Percentiles rank a stretch among this genome's conserved stretches.
These are phyloP conservation scores for Nitzschia sp. DNA, from an alignment of 108 stramenopile genomes.

Conservation along the genomic window DNA sequence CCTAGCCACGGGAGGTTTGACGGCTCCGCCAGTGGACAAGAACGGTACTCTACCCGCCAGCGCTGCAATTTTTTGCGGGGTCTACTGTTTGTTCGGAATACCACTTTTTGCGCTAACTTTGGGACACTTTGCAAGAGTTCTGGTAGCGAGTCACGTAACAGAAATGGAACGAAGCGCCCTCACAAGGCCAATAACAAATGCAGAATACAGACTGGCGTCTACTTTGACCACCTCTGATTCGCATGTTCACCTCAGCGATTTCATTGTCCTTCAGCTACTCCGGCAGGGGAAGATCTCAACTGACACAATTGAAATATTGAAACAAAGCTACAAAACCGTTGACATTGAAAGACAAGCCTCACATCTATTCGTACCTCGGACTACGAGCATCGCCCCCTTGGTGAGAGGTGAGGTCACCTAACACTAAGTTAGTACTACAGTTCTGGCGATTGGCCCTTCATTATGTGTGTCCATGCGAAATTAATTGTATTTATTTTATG, in stretches of 20 bases:
- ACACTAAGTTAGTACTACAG: too few species aligned
- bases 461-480: too few species aligned
- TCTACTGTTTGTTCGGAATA: conserved; percentile 67
- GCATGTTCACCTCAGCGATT: conserved; percentile 50
- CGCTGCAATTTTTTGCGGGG: conserved; percentile 60
- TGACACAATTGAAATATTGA: conserved; percentile 49
- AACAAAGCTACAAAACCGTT: conserved; percentile 48
- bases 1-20: conserved; percentile 68
- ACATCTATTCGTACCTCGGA: too few species aligned
- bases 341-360: conserved; percentile 21
- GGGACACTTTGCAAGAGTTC: conserved; percentile 57
- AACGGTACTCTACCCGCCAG: conserved; percentile 55
- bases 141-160: conserved; percentile 50
- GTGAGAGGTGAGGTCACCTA: too few species aligned
- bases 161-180: conserved; percentile 50
- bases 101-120: conserved; percentile 68
- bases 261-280: conserved; percentile 63
- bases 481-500: too few species aligned
- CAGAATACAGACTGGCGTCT: conserved; percentile 54
- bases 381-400: too few species aligned
- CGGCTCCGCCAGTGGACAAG: conserved; percentile 54
- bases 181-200: conserved; percentile 41
- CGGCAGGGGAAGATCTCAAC: conserved; percentile 58
- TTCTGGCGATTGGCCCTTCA: too few species aligned
- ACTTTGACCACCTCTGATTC: conserved; percentile 35